These are phyloP conservation scores for Linum lewisii DNA, from an alignment of 345 rosid genomes.

Conservation along the genomic window DNA sequence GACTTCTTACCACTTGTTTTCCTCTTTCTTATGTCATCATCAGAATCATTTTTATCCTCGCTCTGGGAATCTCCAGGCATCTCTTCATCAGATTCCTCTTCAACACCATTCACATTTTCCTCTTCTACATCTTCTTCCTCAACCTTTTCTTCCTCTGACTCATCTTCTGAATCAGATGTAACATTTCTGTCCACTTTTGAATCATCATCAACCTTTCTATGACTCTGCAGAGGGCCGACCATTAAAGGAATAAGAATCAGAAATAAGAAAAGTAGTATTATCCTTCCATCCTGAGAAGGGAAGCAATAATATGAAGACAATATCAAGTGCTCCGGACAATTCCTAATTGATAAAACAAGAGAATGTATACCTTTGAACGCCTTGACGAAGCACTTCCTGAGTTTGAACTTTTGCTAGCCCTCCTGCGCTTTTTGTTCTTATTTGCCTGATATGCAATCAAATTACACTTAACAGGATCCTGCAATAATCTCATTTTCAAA, in stretches of 20 bases:
- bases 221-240: slow-evolving; percentile 36
- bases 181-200: slow-evolving; percentile 33
- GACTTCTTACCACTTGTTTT: slow-evolving; percentile 38
- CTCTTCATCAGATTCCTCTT: slow-evolving; percentile 58
- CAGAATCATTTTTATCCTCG: slow-evolving; percentile 57
- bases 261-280: neutral
- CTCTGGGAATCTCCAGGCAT: slow-evolving; percentile 45
- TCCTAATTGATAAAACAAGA: neutral
- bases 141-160: slow-evolving; percentile 49
- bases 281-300: too few species aligned
- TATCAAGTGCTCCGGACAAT: too few species aligned
- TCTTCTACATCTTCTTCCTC: slow-evolving; percentile 40
- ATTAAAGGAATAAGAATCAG: neutral
- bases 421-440: slow-evolving; percentile 63
- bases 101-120: slow-evolving; percentile 42
- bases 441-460: slow-evolving; percentile 34
- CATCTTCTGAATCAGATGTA: slow-evolving; percentile 39
- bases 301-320: too few species aligned
- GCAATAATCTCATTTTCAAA: neutral
- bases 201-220: slow-evolving; percentile 39
- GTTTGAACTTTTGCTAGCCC: slow-evolving; percentile 39
- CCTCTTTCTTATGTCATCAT: slow-evolving; percentile 48
- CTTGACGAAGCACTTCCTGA: slow-evolving; percentile 43
- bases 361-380: slow-evolving; percentile 58
- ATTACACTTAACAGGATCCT: neutral